Evolutionary conservation across 768 basidiomycete genomes (phyloP).

Genomic region (Pleurotus citrinopileatus): DNA sequence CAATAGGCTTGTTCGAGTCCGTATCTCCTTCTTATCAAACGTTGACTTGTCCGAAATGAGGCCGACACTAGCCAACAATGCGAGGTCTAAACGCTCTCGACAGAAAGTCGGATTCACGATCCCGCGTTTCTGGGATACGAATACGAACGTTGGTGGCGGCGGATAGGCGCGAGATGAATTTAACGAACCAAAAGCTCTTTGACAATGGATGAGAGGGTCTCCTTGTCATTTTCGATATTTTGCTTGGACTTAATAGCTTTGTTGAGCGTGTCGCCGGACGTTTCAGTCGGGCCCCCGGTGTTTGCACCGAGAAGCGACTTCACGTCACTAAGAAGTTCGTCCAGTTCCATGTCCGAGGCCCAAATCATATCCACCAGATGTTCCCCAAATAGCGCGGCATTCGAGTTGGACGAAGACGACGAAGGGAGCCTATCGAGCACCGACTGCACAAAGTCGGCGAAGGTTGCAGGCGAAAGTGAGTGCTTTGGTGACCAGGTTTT

Average conservation of each 20-base stretch:
- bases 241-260: conserved; percentile 48
- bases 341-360: conserved; percentile 75
- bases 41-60: conserved; percentile 65
- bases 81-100: conserved; percentile 72
- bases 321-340: conserved; percentile 62
- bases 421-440: conserved; percentile 62
- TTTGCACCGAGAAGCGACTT: conserved; percentile 35
- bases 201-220: conserved; percentile 53
- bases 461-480: conserved; percentile 42
- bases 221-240: conserved; percentile 62
- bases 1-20: conserved; percentile 80
- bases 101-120: conserved; percentile 61
- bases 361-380: conserved; percentile 77
- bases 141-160: conserved; percentile 8
- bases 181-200: conserved; percentile 58
- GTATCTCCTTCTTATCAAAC: conserved; percentile 77
- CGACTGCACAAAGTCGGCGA: conserved; percentile 64
- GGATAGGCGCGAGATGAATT: conserved; percentile 8
- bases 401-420: conserved; percentile 50
- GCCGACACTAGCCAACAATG: conserved; percentile 58
- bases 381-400: conserved; percentile 56
- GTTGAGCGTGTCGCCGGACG: conserved; percentile 17
- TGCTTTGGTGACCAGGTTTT: conserved; percentile 50
- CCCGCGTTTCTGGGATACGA: conserved; percentile 43
- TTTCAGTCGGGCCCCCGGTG: conserved; percentile 23